These are phyloP conservation scores for Galeopsis tetrahit DNA, from an alignment of 257 asterid species.

Conservation along the genomic window DNA sequence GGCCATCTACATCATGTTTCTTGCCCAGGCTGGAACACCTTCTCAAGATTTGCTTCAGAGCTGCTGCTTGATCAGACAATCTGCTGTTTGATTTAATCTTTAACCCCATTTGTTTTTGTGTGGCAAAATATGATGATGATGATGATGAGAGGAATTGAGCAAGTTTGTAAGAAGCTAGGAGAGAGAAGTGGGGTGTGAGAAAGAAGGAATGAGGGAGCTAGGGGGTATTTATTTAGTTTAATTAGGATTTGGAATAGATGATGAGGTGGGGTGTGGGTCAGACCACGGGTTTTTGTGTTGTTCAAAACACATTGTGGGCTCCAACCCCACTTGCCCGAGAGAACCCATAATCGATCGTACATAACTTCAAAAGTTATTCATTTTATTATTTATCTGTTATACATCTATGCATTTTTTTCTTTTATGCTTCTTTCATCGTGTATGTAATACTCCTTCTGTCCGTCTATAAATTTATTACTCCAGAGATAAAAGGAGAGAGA, in stretches of 20 bases:
- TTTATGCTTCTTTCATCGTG: too few species aligned
- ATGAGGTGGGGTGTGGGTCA: slow-evolving; percentile 2
- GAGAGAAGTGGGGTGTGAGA: not conserved
- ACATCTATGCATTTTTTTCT: too few species aligned
- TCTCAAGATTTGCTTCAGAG: slow-evolving; percentile 46
- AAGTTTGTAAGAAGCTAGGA: not conserved
- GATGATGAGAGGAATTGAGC: too few species aligned
- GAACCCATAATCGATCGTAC: too few species aligned
- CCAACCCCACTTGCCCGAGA: slow-evolving; percentile 26
- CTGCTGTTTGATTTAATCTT: slow-evolving; percentile 45
- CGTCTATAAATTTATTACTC: too few species aligned
- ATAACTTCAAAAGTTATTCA: too few species aligned
- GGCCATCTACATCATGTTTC: slow-evolving; percentile 41
- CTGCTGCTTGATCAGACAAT: slow-evolving; percentile 35
- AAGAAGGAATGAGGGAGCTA: not conserved
- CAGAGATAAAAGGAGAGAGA: too few species aligned
- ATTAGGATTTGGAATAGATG: not conserved
- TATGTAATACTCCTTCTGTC: too few species aligned
- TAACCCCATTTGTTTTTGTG: slow-evolving; percentile 40
- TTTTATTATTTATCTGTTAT: too few species aligned
- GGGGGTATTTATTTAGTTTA: slow-evolving; percentile 50
- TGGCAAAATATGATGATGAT: not conserved
- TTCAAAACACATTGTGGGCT: slow-evolving; percentile 51
- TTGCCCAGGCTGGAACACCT: slow-evolving; percentile 56
- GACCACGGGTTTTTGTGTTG: slow-evolving; percentile 33